Conservation (phyloP, 495 filamentous ascomycete species). For the Annulohypoxylon bovei region DNA sequence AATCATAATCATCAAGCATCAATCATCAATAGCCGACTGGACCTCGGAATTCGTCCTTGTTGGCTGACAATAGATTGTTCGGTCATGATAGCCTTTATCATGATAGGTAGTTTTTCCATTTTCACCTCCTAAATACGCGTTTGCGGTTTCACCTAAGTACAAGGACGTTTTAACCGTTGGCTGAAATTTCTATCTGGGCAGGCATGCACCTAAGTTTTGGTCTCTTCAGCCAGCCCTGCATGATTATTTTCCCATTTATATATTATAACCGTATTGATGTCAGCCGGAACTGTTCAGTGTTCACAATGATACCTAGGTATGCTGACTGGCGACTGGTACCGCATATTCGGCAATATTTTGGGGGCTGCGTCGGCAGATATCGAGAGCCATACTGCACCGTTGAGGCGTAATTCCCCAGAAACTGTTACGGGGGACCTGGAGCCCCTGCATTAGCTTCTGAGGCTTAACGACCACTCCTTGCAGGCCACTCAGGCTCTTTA, state of each 20-base stretch:
- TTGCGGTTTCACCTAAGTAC: background rate
- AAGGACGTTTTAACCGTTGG: background rate
- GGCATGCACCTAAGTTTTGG: background rate
- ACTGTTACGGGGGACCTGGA: conserved; percentile 14
- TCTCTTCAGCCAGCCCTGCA: background rate
- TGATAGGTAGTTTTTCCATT: background rate
- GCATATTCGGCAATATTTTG: conserved; percentile 16
- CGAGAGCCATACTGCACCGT: background rate
- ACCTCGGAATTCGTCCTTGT: background rate
- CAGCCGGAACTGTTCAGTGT: background rate
- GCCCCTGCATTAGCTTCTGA: conserved; percentile 41
- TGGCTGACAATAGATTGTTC: background rate
- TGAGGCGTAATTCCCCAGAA: conserved; percentile 32
- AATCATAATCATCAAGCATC: too few species aligned
- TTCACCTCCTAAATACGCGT: background rate
- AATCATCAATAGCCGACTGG: background rate
- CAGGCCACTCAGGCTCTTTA: conserved; percentile 16
- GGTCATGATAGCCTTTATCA: background rate
- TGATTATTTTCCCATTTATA: conserved; percentile 3
- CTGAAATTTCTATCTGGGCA: background rate
- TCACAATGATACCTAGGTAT: background rate
- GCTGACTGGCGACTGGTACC: background rate
- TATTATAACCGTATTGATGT: background rate
- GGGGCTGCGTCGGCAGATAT: conserved; percentile 10
- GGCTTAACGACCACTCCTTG: conserved; percentile 21